Percentiles rank a stretch among this genome's conserved stretches.
Conservation (phyloP, 495 filamentous ascomycete genomes). For the Neurospora pannonica region DNA sequence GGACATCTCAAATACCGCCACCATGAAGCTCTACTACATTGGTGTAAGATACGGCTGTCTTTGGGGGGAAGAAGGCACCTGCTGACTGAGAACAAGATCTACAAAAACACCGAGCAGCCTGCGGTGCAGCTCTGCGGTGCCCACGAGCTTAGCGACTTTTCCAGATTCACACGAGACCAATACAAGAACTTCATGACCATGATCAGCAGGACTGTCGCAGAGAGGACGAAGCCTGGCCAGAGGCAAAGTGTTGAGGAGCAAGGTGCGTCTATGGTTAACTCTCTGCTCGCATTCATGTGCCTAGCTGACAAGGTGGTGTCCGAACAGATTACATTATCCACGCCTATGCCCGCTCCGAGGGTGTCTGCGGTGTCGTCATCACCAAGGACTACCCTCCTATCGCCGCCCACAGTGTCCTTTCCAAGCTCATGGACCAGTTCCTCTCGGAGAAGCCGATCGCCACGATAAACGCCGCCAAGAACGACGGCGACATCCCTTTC, state of each 20-base stretch:
- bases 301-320: not conserved
- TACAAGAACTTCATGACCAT: constrained; percentile 61
- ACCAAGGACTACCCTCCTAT: constrained; percentile 80
- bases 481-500: constrained; percentile 43
- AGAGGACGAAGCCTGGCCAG: constrained; percentile 75
- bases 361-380: constrained; percentile 81
- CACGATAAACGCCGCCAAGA: constrained; percentile 46
- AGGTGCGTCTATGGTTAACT: constrained; percentile 34
- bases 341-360: constrained; percentile 80
- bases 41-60: constrained; percentile 2
- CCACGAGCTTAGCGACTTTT: constrained; percentile 72
- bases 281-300: not conserved
- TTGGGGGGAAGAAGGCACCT: not conserved
- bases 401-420: constrained; percentile 88
- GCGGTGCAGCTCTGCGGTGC: constrained; percentile 72
- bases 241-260: constrained; percentile 88
- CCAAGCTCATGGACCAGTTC: constrained; percentile 91
- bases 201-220: constrained; percentile 63
- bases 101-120: constrained; percentile 45
- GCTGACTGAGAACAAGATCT: constrained; percentile 12
- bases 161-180: constrained; percentile 64
- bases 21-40: constrained; percentile 76
- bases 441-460: constrained; percentile 66
- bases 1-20: constrained; percentile 22
- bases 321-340: constrained; percentile 69